Evolutionary conservation across 2,329 filamentous ascomycete species (phyloP), one percentile per base, ranked within the genome.

Genomic region (Cadophora luteo-olivacea): DNA sequence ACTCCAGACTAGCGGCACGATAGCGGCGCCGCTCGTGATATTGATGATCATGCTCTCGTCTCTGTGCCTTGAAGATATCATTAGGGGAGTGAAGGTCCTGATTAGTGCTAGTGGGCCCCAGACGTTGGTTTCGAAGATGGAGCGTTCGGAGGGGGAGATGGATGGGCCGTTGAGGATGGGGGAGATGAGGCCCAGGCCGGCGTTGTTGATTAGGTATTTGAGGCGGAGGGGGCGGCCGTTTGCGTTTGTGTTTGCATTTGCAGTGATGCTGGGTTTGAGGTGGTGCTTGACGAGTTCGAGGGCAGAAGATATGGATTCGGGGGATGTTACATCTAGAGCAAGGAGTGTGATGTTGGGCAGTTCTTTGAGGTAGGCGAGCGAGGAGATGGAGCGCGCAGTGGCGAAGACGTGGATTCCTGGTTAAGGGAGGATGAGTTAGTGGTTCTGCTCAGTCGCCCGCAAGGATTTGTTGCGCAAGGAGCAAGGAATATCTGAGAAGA

Each of bases 391-490:
- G 19, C 65, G 65, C 12, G 65, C 60, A 3, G 58, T 67, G 33
- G 65, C 65, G 60, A 67, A 63, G 58, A 63, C 51, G 33, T 36
- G 24, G 60, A 54, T 29, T 29, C 51, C 51, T 54, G 2, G 11
- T 6, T 38, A 11, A 14, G 41, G 4, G 41, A 41, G 41, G 41
- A 19, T 16, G 12, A 45, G 41, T 45, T 45, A 45, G 41, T 45
- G 12, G 16, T 29, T 29, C 29, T 29, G 29, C 29, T 29, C 29
- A 5, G 3, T 5, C 29, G 5, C 5, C 29, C 29, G 5, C 3
- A 5, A 3, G 29, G 3, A 29, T 29, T 3, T 29, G 29, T 29
- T 29, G 29, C 29, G 29, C 29, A 29, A 29, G 29, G 29, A 29
- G 29, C 3, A 29, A 5, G 5, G 29, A 29, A 29, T 5, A 29